phyloP scores from a whole-genome alignment of 371 early-diverging fungal genomes.

The Lichtheimia ornata region DNA sequence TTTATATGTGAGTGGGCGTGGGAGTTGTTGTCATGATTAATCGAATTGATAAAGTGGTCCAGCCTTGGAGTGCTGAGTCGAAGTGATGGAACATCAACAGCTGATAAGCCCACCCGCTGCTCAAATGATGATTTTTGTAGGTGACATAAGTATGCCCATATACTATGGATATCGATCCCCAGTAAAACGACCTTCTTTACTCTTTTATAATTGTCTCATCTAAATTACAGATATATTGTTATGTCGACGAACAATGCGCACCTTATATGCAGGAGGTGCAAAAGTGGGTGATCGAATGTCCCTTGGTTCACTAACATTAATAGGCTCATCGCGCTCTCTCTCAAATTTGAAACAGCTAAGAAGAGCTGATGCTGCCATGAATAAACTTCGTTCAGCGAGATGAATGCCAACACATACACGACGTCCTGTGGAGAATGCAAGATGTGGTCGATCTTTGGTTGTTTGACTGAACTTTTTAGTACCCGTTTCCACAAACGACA shows the following conservation, averaged over 20 bases:
- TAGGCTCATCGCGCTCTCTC: conserved; percentile 7
- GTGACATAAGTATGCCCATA: too few species aligned
- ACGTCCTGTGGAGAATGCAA: conserved; percentile 50
- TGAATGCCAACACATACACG: conserved; percentile 55
- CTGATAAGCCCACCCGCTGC: too few species aligned
- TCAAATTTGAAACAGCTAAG: conserved; percentile 43
- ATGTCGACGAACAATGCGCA: conserved; percentile 30
- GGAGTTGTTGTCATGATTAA: too few species aligned
- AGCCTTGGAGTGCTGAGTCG: too few species aligned
- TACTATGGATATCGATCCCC: too few species aligned
- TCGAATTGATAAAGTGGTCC: too few species aligned
- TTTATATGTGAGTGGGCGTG: too few species aligned
- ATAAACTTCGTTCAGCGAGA: conserved; percentile 49
- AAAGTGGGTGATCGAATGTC: conserved; percentile 29
- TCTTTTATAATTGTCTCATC: too few species aligned
- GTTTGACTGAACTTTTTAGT: conserved; percentile 20
- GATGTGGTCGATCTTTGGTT: conserved; percentile 40
- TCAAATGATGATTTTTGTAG: too few species aligned
- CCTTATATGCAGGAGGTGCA: conserved; percentile 26
- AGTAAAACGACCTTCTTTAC: too few species aligned
- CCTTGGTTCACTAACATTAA: conserved; percentile 24
- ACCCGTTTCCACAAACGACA: conserved; percentile 25
- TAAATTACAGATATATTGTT: too few species aligned
- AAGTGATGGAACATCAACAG: too few species aligned
- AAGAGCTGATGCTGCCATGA: conserved; percentile 35